Evolutionary conservation across 164 flowering plant species (phyloP), one percentile per base, ranked within the genome.

Genomic region (Akebia trifoliata): DNA sequence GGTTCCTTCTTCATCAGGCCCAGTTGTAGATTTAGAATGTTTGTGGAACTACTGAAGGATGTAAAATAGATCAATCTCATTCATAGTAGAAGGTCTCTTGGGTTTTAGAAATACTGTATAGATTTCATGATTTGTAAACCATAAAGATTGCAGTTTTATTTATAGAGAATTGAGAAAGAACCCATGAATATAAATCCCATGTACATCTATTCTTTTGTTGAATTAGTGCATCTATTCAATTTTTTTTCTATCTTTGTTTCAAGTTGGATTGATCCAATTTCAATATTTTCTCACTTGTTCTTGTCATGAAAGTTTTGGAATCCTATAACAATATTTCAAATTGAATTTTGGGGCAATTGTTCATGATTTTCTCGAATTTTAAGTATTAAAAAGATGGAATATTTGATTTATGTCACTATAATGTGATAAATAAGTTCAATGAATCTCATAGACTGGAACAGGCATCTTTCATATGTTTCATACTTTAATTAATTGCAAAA

Each of bases 31-130:
- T 60, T 57, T 76, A 52, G 79, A 74, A 6, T 43, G 59, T 66
- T 35, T 81, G 8, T 78, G 78, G 82, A 65, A 69, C 61, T 75
- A 75, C 69, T 75, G 54, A 74, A 42, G 55, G 51, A 39, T 15
- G 29, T 3, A 9, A 17, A 20, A 10, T 54, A 54, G n/a, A 38
- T 55, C 12, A 7, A 10, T 54, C 21, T 44, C 48, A 20, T 46
- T 17, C 30, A 18, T 3, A 39, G 29, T 37, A 50, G 42, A 21
- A 25, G 42, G 20, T 6, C 26, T 30, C 22, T 40, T 8, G 49
- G 46, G 22, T 28, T 44, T 30, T 49, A 55, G 32, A 36, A 49
- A 54, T 39, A 48, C 47, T 52, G 63, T 71, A 62, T 53, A 64
- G 49, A 52, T 45, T 34, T 60, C 60, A 56, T 60, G 52, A 22